These are phyloP conservation scores for Myxozyma mucilagina DNA, from an alignment of 805 yeast species.

Conservation along the genomic window DNA sequence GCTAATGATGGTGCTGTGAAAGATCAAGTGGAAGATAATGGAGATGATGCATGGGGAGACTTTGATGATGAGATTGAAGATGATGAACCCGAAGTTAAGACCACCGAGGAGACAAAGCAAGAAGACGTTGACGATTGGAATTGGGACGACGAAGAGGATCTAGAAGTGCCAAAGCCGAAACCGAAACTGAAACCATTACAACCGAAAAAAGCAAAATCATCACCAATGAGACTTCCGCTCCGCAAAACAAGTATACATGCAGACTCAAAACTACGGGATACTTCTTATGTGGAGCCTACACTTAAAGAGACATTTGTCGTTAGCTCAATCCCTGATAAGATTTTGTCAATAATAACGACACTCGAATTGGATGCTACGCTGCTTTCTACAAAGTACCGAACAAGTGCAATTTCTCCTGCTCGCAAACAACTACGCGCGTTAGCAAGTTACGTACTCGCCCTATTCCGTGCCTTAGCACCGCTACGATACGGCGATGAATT, in stretches of 20 bases:
- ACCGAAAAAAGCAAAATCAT: not conserved
- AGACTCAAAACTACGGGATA: not conserved
- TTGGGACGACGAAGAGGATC: conserved; percentile 27
- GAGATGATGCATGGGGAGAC: conserved; percentile 29
- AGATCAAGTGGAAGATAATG: conserved; percentile 1
- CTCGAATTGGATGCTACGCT: conserved; percentile 9
- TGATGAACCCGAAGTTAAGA: not conserved
- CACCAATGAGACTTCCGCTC: not conserved
- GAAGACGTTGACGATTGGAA: conserved; percentile 30
- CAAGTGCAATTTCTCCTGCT: conserved; percentile 23
- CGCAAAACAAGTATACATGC: not conserved
- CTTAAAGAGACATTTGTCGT: conserved; percentile 29
- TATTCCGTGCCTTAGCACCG: conserved; percentile 30
- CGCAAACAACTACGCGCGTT: conserved; percentile 16
- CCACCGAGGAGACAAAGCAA: not conserved
- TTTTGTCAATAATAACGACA: conserved; percentile 12
- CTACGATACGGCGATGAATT: conserved; percentile 21
- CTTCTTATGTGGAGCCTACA: not conserved
- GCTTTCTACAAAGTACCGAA: conserved; percentile 7
- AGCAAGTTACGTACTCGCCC: conserved; percentile 15
- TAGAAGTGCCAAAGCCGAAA: not conserved
- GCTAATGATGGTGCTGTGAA: not conserved
- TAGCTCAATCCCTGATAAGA: conserved; percentile 20
- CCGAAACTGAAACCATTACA: not conserved
- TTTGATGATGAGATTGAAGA: conserved; percentile 28